Evolutionary conservation across 805 yeast genomes (phyloP).

Genomic region (Diddensiella caesifluorescens): DNA sequence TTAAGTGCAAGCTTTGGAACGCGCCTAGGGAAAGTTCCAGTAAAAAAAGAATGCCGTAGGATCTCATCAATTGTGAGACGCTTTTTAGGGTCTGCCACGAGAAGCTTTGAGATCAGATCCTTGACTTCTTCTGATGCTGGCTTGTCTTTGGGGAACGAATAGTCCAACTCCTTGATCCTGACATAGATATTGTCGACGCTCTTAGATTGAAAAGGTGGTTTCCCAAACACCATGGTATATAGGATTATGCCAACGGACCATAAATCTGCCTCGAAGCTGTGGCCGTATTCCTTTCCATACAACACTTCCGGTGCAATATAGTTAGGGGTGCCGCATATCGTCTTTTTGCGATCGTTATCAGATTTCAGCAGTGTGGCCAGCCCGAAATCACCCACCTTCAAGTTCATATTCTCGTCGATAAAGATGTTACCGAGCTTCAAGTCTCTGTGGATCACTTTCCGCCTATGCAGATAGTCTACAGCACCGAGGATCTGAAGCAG

Average conservation of each 20-base stretch:
- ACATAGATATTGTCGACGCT: conserved; percentile 91
- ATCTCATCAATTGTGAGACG: conserved; percentile 81
- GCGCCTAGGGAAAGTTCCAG: conserved; percentile 62
- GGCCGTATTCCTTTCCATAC: conserved; percentile 79
- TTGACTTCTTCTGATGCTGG: conserved; percentile 70
- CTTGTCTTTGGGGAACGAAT: conserved; percentile 65
- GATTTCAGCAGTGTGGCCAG: conserved; percentile 88
- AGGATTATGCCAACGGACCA: conserved; percentile 98
- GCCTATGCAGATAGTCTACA: conserved; percentile 81
- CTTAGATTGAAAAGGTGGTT: conserved; percentile 96
- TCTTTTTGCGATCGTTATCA: conserved; percentile 69
- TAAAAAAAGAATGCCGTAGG: conserved; percentile 80
- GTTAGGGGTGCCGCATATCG: conserved; percentile 98
- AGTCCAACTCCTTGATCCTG: conserved; percentile 79
- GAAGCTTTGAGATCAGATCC: conserved; percentile 61
- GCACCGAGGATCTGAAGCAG: conserved; percentile 95
- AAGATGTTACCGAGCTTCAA: conserved; percentile 93
- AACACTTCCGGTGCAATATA: conserved; percentile 98
- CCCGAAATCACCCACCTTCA: conserved; percentile 97
- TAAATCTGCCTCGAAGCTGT: conserved; percentile 88
- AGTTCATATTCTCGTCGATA: conserved; percentile 87
- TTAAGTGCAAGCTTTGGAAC: conserved; percentile 59
- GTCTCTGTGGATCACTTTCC: conserved; percentile 93
- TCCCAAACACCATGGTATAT: conserved; percentile 86
- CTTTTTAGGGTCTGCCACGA: conserved; percentile 68